These are phyloP conservation scores for Stachybotrys echinatus DNA, from an alignment of 2,329 filamentous ascomycete genomes.

Conservation along the genomic window DNA sequence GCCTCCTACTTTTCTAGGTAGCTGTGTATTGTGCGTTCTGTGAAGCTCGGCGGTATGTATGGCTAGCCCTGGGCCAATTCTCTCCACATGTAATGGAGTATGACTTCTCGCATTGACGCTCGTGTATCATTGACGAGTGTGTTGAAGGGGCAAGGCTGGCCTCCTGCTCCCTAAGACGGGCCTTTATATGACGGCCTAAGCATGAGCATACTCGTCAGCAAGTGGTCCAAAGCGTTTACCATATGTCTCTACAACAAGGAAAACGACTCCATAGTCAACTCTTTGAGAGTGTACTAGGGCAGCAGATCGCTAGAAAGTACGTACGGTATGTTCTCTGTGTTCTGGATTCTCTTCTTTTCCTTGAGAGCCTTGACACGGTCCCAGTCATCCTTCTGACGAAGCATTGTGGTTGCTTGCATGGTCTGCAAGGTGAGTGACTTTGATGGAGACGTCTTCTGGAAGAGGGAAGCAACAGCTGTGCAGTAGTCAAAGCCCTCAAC, in stretches of 20 bases:
- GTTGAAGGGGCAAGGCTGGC: too few species aligned
- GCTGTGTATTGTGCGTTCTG: too few species aligned
- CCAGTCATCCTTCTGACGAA: slow-evolving; percentile 20
- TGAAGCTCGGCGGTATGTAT: too few species aligned
- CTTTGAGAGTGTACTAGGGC: background rate
- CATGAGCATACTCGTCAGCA: background rate
- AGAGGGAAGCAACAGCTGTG: too few species aligned
- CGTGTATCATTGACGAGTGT: too few species aligned
- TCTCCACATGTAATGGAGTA: too few species aligned
- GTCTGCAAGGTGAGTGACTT: background rate
- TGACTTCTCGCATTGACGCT: too few species aligned
- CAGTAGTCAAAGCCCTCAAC: too few species aligned
- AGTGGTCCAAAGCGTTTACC: background rate
- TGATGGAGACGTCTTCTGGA: slow-evolving; percentile 4
- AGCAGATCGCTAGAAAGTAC: slow-evolving; percentile 1
- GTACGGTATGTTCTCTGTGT: slow-evolving; percentile 25
- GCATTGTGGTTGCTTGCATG: slow-evolving; percentile 5
- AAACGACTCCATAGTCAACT: too few species aligned
- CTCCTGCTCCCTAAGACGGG: slow-evolving; percentile 21
- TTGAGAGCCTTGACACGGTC: slow-evolving; percentile 19
- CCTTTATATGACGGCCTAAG: slow-evolving; percentile 24
- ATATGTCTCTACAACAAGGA: background rate
- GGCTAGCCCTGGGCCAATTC: too few species aligned
- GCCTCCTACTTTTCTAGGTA: too few species aligned
- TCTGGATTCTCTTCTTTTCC: slow-evolving; percentile 25